These are phyloP conservation scores for Mediolabrus comicus DNA, from an alignment of 108 stramenopile genomes.

Conservation along the genomic window DNA sequence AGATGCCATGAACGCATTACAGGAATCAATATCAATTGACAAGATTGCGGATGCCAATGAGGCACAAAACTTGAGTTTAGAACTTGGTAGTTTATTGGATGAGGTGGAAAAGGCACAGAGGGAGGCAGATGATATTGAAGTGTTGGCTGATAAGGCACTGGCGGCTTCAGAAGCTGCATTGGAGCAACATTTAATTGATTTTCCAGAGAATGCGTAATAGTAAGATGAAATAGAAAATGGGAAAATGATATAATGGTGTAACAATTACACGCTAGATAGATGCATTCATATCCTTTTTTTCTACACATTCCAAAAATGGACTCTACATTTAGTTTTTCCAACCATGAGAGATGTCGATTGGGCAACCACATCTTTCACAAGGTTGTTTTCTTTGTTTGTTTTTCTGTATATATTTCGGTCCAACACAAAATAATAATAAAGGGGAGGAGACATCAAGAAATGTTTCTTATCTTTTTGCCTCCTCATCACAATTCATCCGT, in stretches of 20 bases:
- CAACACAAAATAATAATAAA: no score
- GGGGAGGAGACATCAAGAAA: no score
- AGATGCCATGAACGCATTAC: slow-evolving; percentile 7
- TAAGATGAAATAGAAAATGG: neutral
- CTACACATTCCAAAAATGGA: no score
- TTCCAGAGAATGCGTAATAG: slow-evolving; percentile 38
- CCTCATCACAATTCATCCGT: slow-evolving; percentile 24
- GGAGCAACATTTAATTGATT: slow-evolving; percentile 61
- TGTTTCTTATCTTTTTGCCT: neutral
- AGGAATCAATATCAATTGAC: slow-evolving; percentile 31
- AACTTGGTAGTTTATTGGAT: slow-evolving; percentile 43
- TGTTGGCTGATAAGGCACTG: slow-evolving; percentile 55
- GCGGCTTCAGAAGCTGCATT: slow-evolving; percentile 42
- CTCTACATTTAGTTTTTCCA: no score
- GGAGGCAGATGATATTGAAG: slow-evolving; percentile 55
- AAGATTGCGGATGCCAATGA: slow-evolving; percentile 45
- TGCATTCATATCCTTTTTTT: no score
- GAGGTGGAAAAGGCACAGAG: slow-evolving; percentile 37
- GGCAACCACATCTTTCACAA: no score
- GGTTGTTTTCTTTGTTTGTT: no score
- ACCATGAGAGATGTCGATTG: no score
- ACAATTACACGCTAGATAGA: no score
- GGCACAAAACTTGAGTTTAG: slow-evolving; percentile 47
- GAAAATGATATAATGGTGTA: no score
- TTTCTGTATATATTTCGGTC: no score